Conservation (phyloP, 2,329 filamentous ascomycete species). For the Beauveria pseudobassiana region DNA sequence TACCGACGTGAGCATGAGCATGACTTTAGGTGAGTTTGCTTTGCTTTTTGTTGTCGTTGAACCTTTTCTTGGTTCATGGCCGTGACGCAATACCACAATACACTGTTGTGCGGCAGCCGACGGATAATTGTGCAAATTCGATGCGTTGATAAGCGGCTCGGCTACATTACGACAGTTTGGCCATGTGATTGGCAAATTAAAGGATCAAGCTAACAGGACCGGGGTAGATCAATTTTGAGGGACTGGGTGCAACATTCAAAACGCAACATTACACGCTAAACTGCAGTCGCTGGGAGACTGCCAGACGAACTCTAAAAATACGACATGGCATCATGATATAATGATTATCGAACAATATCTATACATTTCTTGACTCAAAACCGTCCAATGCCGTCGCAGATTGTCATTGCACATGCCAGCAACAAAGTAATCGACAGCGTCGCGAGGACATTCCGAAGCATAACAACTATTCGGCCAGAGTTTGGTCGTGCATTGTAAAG, state of each 20-base stretch:
- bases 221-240: slow-evolving; percentile 19
- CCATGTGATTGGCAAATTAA: not conserved
- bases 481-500: no score
- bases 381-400: not conserved
- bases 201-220: not conserved
- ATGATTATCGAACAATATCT: slow-evolving; percentile 16
- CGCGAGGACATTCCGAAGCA: no score
- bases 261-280: not conserved
- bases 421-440: no score
- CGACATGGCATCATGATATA: slow-evolving; percentile 21
- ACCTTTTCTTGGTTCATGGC: not conserved
- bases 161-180: no score
- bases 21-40: slow-evolving; percentile 55
- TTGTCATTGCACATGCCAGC: not conserved
- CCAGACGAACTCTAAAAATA: slow-evolving; percentile 1
- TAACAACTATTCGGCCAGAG: no score
- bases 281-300: slow-evolving; percentile 9
- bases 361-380: not conserved
- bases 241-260: not conserved
- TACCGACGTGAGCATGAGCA: slow-evolving; percentile 71
- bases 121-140: no score
- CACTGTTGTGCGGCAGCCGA: no score
- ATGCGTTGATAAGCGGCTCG: no score
- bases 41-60: not conserved
- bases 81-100: no score